These are phyloP conservation scores for Cavenderia fasciculata DNA, from an alignment of 78 protist species.

Conservation along the genomic window DNA sequence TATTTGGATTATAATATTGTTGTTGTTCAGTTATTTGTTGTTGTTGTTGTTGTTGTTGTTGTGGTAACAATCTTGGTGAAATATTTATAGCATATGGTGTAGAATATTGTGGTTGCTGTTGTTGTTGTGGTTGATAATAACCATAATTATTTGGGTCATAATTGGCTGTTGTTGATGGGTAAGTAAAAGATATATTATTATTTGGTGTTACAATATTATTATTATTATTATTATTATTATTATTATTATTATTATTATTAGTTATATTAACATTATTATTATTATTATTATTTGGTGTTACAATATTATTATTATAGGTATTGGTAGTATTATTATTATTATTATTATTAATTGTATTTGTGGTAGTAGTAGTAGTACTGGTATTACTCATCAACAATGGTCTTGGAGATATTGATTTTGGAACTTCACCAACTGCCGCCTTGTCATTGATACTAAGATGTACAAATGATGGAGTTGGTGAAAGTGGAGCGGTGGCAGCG, in stretches of 20 bases:
- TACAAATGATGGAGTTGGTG: not conserved
- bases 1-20: not conserved
- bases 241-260: not conserved
- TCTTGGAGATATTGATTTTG: not conserved
- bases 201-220: not conserved
- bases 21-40: not conserved
- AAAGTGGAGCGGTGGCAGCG: not conserved
- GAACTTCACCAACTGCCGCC: no score
- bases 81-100: no score
- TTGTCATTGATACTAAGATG: no score
- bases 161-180: no score
- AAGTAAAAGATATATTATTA: not conserved
- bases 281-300: not conserved
- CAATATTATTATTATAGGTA: no score
- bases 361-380: not conserved
- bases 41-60: not conserved
- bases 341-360: not conserved
- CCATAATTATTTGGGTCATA: not conserved
- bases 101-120: not conserved
- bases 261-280: slow-evolving; percentile 5
- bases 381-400: not conserved
- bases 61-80: not conserved
- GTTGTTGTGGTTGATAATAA: not conserved
- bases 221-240: not conserved
- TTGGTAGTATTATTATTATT: no score